Conservation (phyloP, 257 asterid species). For the Solanum bulbocastanum region DNA sequence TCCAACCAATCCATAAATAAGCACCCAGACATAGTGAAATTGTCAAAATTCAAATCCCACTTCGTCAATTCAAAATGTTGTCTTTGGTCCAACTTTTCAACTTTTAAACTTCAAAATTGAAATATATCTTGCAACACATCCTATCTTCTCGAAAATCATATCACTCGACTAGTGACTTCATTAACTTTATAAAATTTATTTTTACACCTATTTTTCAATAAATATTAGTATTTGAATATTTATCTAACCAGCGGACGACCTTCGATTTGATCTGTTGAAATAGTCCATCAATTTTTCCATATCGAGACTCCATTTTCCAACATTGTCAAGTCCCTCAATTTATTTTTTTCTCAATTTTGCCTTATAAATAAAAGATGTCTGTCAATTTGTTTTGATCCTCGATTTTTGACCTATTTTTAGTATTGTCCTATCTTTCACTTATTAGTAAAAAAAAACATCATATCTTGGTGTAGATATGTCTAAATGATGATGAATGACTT, state of each 20-base stretch:
- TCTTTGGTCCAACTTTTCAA: background rate
- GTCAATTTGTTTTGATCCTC: background rate
- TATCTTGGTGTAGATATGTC: background rate
- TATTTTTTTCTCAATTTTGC: background rate
- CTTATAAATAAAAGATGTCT: background rate
- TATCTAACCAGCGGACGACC: background rate
- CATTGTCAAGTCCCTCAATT: background rate
- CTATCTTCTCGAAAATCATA: background rate
- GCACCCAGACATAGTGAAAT: background rate
- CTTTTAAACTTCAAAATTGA: background rate
- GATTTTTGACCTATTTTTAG: background rate
- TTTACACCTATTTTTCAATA: background rate
- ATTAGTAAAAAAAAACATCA: background rate
- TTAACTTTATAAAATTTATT: too few species aligned
- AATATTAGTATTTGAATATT: too few species aligned
- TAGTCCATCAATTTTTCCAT: background rate
- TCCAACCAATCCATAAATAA: background rate
- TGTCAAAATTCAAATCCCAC: background rate
- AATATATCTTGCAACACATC: background rate
- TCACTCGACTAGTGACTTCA: background rate
- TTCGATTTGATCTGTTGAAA: too few species aligned
- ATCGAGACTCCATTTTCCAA: background rate
- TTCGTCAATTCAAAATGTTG: background rate
- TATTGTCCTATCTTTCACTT: background rate
- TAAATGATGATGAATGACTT: background rate